Evolutionary conservation across 768 basidiomycete species (phyloP).

Genomic region (Daedalea quercina): DNA sequence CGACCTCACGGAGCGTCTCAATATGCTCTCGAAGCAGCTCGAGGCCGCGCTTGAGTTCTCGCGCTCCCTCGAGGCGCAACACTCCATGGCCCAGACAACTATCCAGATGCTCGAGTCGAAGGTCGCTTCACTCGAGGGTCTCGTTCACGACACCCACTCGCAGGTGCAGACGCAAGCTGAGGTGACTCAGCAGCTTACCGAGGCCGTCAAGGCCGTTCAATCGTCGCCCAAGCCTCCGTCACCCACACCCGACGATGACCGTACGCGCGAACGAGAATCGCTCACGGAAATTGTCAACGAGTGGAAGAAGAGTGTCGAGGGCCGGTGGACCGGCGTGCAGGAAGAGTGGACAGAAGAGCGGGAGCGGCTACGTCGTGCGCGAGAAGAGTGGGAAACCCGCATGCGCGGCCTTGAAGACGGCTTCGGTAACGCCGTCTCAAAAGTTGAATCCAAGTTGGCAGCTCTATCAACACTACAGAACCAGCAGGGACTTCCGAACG

Average conservation of each 20-base stretch:
- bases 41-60: conserved; percentile 71
- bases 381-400: conserved; percentile 76
- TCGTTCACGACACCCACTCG: conserved; percentile 45
- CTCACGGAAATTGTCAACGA: conserved; percentile 50
- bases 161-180: conserved; percentile 33
- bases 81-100: conserved; percentile 67
- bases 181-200: conserved; percentile 21
- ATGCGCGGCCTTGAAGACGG: conserved; percentile 46
- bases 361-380: conserved; percentile 61
- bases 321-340: conserved; percentile 68
- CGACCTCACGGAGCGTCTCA: conserved; percentile 58
- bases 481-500: conserved; percentile 25
- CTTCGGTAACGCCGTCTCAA: conserved; percentile 37
- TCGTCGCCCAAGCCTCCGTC: conserved; percentile 11
- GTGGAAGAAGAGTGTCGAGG: conserved; percentile 78
- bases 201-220: conserved; percentile 20
- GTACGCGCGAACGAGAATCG: conserved; percentile 41
- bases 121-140: conserved; percentile 58
- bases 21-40: conserved; percentile 61
- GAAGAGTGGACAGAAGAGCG: conserved; percentile 83
- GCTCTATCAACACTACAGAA: conserved; percentile 31
- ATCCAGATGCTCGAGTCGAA: conserved; percentile 65
- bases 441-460: conserved; percentile 27
- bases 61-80: conserved; percentile 67
- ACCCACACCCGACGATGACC: conserved; percentile 25